Percentiles rank a stretch among this genome's conserved stretches.
Conservation (phyloP, 768 basidiomycete genomes). For the Russula sp. region DNA sequence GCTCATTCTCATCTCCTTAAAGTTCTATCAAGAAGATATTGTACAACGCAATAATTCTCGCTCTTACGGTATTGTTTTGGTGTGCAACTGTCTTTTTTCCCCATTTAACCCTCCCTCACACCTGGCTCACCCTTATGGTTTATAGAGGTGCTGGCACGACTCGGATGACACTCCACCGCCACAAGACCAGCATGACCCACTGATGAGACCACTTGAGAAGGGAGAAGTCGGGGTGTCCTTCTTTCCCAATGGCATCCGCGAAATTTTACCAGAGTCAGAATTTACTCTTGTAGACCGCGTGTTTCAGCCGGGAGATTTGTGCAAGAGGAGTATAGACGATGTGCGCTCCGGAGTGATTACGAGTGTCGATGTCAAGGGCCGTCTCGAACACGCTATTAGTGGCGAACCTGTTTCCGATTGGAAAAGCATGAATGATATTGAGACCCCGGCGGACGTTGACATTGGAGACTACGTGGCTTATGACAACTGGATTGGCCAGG, state of each 20-base stretch:
- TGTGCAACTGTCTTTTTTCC: constrained; percentile 28
- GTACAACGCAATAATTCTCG: constrained; percentile 31
- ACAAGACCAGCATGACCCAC: constrained; percentile 48
- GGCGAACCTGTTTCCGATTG: constrained; percentile 52
- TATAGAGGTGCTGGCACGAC: constrained; percentile 84
- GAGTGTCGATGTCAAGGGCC: constrained; percentile 52
- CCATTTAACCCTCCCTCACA: not conserved
- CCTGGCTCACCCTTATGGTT: constrained; percentile 7
- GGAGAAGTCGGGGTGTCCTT: constrained; percentile 84
- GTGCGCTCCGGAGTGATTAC: constrained; percentile 69
- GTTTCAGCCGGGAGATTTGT: constrained; percentile 72
- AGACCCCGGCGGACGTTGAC: constrained; percentile 52
- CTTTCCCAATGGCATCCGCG: constrained; percentile 44
- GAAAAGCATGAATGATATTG: constrained; percentile 52
- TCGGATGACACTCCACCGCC: constrained; percentile 57
- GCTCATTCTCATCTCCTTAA: not conserved
- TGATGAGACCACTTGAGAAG: constrained; percentile 64
- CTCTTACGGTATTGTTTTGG: constrained; percentile 57
- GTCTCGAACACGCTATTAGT: constrained; percentile 69
- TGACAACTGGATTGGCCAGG: constrained; percentile 88
- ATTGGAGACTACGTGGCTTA: constrained; percentile 76
- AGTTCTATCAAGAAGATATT: constrained; percentile 38
- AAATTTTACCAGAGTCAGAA: constrained; percentile 64
- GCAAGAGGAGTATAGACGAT: constrained; percentile 72
- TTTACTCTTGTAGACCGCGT: constrained; percentile 68